Percentiles rank a stretch among this genome's conserved stretches.
Conservation (phyloP, 768 basidiomycete genomes). For the Collybiopsis luxurians region DNA sequence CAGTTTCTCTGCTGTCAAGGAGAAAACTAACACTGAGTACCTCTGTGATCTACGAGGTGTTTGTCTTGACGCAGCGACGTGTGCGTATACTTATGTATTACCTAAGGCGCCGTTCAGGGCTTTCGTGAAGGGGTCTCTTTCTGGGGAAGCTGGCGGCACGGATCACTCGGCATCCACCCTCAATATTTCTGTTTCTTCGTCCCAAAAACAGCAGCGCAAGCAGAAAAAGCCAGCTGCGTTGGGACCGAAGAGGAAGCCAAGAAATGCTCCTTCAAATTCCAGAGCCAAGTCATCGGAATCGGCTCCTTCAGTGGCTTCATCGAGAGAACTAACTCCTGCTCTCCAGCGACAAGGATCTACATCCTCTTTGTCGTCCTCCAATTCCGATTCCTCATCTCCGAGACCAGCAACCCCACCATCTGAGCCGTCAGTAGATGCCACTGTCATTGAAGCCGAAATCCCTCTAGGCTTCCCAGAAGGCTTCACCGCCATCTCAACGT, state of each 20-base stretch:
- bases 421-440: too few relatives aligned
- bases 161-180: too few relatives aligned
- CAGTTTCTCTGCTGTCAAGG: background rate
- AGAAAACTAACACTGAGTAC: background rate
- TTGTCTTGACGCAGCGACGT: background rate
- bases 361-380: background rate
- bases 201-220: background rate
- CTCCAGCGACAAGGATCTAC: background rate
- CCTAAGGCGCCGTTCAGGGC: background rate
- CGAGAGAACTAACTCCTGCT: too few relatives aligned
- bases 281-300: too few relatives aligned
- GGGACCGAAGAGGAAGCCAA: background rate
- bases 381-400: background rate
- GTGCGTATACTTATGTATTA: slow-evolving; percentile 7
- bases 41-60: background rate
- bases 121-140: background rate
- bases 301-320: too few relatives aligned
- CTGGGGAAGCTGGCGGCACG: too few relatives aligned
- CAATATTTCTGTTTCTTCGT: background rate
- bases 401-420: background rate
- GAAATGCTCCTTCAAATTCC: background rate
- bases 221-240: background rate
- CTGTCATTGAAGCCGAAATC: background rate
- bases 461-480: background rate
- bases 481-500: background rate